Percentiles rank a stretch among this genome's conserved stretches.
Conservation (phyloP, 208 protist species). For the Trichomonas tenax region DNA sequence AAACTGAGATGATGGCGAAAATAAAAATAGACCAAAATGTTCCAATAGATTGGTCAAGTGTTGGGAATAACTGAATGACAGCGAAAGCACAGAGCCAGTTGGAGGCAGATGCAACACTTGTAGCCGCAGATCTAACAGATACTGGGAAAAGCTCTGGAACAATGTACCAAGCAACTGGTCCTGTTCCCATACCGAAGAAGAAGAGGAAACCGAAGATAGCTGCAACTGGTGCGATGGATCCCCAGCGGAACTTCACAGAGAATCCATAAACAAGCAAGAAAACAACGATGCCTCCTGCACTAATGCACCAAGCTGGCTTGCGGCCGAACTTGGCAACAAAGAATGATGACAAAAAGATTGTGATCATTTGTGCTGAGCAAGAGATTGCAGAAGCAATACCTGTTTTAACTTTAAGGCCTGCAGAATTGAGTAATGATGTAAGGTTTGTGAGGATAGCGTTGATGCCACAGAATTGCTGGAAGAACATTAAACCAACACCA, state of each 20-base stretch:
- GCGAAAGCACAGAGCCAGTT: slow-evolving; percentile 20
- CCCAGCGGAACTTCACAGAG: slow-evolving; percentile 31
- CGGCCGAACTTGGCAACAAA: neutral
- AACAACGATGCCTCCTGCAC: neutral
- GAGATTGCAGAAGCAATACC: neutral
- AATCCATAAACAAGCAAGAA: neutral
- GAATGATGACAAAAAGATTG: neutral
- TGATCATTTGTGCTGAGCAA: neutral
- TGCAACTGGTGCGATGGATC: neutral
- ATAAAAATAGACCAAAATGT: neutral
- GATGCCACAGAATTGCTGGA: slow-evolving; percentile 25
- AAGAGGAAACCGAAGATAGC: neutral
- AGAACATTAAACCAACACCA: slow-evolving; percentile 11
- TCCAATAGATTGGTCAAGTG: neutral
- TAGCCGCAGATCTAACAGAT: neutral
- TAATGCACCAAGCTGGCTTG: neutral
- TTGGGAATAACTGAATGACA: slow-evolving; percentile 5
- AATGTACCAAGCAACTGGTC: slow-evolving; percentile 23
- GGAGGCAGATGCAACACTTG: neutral
- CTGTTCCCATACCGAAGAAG: slow-evolving; percentile 10
- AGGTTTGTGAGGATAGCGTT: slow-evolving; percentile 25
- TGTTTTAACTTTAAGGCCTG: neutral
- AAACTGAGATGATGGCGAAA: neutral
- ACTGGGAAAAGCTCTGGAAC: neutral
- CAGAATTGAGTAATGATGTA: neutral